Base-by-base conservation (phyloP, 2,329 filamentous ascomycete species). In the Diaporthe caulivora region DNA sequence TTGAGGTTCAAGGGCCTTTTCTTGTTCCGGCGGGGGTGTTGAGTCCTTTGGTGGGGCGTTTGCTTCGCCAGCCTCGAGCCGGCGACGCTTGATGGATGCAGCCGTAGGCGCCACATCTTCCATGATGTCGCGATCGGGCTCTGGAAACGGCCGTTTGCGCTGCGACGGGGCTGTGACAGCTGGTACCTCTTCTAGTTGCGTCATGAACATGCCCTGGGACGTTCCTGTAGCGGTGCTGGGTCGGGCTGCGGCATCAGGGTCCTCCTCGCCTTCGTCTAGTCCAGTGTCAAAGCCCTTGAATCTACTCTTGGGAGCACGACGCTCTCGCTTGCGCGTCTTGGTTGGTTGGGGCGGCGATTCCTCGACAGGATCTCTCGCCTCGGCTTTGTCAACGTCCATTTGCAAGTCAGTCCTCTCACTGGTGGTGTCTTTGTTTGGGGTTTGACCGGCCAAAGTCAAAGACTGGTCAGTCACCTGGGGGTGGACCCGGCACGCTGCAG, bases 51-150 rank as follows among this genome's bases (percentile, higher is more conserved):
- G 79, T 40, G 83, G 80, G 10, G 84, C 77, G 3, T 87, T 85
- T 42, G 87, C 84, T 76, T 87, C 83, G 57, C 89, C 87, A 67
- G 87, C 87, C 75, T 90, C 92, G 26, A 94, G 86, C 34, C 92
- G 91, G 29, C 93, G 92, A n/a, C 92, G 91, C 81, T 97, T 98
- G 80, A 95, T 90, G 7, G 91, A 91, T 37, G 93, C 91, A 4
- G 94, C 92, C 1, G 92, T 94, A 0, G 95, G 94, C 1, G 95
- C 91, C 71, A 98, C 89, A 29, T 89, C 87, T 18, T 95, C 91
- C 81, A 96, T 90, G 11, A 93, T 82, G 57, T 93, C 89, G 70
- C 90, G 83, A 67, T 81, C 79, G 17, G 86, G 76, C 13, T 80
- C 82, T 0, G 80, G 81, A 0, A 84, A 76, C 2, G 79, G 80